These are phyloP conservation scores for Cavenderia fasciculata DNA, from an alignment of 78 protist species.

Conservation along the genomic window DNA sequence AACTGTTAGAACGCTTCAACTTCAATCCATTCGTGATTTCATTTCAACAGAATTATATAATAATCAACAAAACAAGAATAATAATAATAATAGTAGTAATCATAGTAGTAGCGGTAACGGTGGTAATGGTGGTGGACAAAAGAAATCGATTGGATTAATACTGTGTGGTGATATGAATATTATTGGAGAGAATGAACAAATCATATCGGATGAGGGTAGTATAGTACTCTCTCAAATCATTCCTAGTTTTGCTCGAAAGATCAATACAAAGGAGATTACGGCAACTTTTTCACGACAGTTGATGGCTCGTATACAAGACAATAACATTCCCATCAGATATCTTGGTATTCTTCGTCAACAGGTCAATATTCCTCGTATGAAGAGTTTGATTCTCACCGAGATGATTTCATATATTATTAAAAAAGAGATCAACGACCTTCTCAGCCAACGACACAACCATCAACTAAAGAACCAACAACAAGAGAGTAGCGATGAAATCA, in stretches of 20 bases:
- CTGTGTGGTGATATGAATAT: constrained; percentile 53
- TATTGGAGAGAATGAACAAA: constrained; percentile 41
- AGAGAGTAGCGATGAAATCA: constrained; percentile 26
- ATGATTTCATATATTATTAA: constrained; percentile 41
- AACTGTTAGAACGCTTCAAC: constrained; percentile 57
- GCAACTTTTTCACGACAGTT: constrained; percentile 36
- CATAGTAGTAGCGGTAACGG: too few relatives aligned
- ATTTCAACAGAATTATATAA: constrained; percentile 25
- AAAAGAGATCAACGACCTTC: constrained; percentile 33
- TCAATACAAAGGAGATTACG: constrained; percentile 19
- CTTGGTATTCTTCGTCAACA: constrained; percentile 50
- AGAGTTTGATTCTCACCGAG: constrained; percentile 40
- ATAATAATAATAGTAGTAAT: too few relatives aligned
- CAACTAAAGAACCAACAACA: background rate
- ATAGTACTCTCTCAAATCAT: constrained; percentile 26
- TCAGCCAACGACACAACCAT: constrained; percentile 53
- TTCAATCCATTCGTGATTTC: constrained; percentile 56
- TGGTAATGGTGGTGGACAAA: too few relatives aligned
- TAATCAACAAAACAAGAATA: too few relatives aligned
- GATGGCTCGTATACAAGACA: constrained; percentile 15
- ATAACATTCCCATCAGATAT: constrained; percentile 46
- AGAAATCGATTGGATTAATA: background rate
- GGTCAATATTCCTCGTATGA: constrained; percentile 22
- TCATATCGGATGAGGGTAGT: constrained; percentile 62
- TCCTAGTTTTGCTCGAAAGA: constrained; percentile 45